Percentiles rank a stretch among this genome's conserved stretches.
phyloP scores from a whole-genome alignment of 768 basidiomycete genomes.

The Hericium rajendrae region DNA sequence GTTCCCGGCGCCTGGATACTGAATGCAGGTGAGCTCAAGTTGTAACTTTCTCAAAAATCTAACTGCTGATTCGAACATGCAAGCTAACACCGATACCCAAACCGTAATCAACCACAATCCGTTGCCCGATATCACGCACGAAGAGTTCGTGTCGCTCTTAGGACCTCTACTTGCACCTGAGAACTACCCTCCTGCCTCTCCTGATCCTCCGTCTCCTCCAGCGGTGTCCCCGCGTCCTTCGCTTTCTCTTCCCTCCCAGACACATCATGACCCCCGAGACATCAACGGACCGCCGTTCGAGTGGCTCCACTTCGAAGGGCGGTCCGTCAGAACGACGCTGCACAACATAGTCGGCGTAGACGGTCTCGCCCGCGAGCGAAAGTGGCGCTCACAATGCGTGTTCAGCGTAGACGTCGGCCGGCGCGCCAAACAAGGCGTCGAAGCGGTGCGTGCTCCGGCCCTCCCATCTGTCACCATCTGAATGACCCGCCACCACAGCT shows the following conservation, averaged over 20 bases:
- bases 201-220: constrained; percentile 12
- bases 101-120: constrained; percentile 84
- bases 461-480: neutral
- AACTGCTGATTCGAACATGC: neutral
- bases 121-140: constrained; percentile 77
- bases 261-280: constrained; percentile 19
- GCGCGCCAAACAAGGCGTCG: constrained; percentile 64
- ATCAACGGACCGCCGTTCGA: constrained; percentile 57
- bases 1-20: constrained; percentile 80
- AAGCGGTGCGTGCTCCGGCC: constrained; percentile 48
- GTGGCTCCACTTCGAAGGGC: constrained; percentile 81
- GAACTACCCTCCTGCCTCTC: constrained; percentile 45
- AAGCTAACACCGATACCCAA: constrained; percentile 48
- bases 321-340: constrained; percentile 70
- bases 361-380: constrained; percentile 72
- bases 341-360: constrained; percentile 73
- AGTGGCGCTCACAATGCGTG: constrained; percentile 76
- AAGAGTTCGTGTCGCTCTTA: constrained; percentile 72
- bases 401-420: constrained; percentile 75
- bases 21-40: constrained; percentile 44
- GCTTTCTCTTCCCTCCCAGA: constrained; percentile 12
- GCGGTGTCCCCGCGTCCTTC: constrained; percentile 14
- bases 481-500: constrained; percentile 34
- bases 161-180: constrained; percentile 79
- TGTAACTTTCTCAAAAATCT: neutral